phyloP scores from a whole-genome alignment of 805 yeast species.

The Candida montana region DNA sequence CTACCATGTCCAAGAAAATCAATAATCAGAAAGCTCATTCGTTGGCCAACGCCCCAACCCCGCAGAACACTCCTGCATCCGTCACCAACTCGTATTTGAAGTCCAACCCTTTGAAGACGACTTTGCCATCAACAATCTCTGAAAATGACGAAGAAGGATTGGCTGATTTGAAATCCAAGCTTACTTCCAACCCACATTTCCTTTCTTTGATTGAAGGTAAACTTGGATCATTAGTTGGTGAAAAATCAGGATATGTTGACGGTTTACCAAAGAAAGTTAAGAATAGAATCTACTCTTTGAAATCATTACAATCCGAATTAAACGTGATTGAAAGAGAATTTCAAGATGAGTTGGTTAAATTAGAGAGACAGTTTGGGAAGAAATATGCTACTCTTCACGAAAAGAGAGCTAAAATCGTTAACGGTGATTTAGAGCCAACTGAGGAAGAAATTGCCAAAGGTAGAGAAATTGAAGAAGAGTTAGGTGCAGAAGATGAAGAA shows the following conservation, averaged over 20 bases:
- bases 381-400: slow-evolving; percentile 73
- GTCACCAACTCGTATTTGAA: slow-evolving; percentile 69
- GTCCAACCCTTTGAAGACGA: slow-evolving; percentile 39
- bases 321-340: slow-evolving; percentile 84
- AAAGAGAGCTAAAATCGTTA: slow-evolving; percentile 65
- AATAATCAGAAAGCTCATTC: slow-evolving; percentile 67
- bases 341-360: slow-evolving; percentile 79
- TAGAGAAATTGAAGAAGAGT: slow-evolving; percentile 57
- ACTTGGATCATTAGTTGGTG: slow-evolving; percentile 77
- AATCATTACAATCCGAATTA: slow-evolving; percentile 73
- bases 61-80: slow-evolving; percentile 96
- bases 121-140: slow-evolving; percentile 63
- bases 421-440: slow-evolving; percentile 73
- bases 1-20: slow-evolving; percentile 84
- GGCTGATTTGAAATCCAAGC: slow-evolving; percentile 32
- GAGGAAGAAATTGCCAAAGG: slow-evolving; percentile 76
- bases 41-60: slow-evolving; percentile 92
- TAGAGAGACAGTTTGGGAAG: slow-evolving; percentile 73
- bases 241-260: slow-evolving; percentile 80
- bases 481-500: slow-evolving; percentile 39
- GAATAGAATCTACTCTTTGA: slow-evolving; percentile 74
- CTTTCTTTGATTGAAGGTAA: slow-evolving; percentile 87
- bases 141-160: slow-evolving; percentile 50
- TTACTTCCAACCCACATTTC: slow-evolving; percentile 76
- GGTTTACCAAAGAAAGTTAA: slow-evolving; percentile 67